Conservation (phyloP, 257 asterid species). For the Anisodus tanguticus region DNA sequence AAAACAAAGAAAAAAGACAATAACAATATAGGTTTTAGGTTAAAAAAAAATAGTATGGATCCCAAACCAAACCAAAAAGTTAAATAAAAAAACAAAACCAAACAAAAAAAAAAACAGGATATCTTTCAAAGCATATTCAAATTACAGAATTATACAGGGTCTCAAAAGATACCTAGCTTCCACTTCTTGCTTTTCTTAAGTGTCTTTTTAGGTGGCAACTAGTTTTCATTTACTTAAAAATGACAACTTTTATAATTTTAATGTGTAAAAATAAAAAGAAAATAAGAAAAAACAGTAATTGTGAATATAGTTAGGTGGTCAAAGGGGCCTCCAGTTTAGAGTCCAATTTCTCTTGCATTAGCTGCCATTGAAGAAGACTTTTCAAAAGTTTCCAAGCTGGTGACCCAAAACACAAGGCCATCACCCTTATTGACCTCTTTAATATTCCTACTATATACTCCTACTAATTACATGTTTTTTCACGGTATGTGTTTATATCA, state of each 20-base stretch:
- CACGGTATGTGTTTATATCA: not conserved
- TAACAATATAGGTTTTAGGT: not conserved
- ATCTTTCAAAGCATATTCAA: not conserved
- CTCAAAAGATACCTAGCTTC: not conserved
- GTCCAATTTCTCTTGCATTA: constrained; percentile 17
- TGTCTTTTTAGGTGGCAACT: constrained; percentile 19
- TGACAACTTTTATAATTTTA: not conserved
- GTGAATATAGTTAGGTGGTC: not conserved
- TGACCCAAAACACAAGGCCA: not conserved
- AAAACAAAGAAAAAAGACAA: no score
- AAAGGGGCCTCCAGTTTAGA: not conserved
- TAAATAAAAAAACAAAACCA: not conserved
- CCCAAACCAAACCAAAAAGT: not conserved
- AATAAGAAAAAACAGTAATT: not conserved
- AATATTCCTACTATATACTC: not conserved
- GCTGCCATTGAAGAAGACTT: constrained; percentile 27
- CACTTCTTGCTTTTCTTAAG: not conserved
- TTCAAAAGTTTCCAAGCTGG: not conserved
- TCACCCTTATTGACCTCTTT: constrained; percentile 6
- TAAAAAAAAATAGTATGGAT: not conserved
- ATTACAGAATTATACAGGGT: not conserved
- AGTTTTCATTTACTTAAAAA: not conserved
- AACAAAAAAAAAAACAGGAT: not conserved
- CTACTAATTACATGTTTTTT: not conserved
- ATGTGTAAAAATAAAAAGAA: not conserved